Percentiles rank a stretch among this genome's conserved stretches.
Evolutionary conservation across 2,329 filamentous ascomycete species (phyloP).

Genomic region (Colletotrichum higginsianum): DNA sequence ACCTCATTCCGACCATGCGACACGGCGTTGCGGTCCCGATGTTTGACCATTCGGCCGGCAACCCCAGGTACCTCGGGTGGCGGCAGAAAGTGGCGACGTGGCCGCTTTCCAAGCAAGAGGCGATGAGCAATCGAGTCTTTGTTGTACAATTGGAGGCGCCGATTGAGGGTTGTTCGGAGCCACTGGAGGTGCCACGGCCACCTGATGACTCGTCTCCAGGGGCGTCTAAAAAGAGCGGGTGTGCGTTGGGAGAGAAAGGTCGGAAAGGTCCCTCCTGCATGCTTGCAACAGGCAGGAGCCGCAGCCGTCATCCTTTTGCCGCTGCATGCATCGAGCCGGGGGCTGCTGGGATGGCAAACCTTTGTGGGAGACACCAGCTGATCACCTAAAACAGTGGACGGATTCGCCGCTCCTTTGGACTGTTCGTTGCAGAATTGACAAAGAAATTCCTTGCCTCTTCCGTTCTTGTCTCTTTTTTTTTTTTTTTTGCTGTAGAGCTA

Average conservation of each 20-base stretch:
- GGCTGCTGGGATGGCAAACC: constrained; percentile 15
- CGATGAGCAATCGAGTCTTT: constrained; percentile 27
- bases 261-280: neutral
- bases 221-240: neutral
- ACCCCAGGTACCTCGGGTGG: constrained; percentile 45
- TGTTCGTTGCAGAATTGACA: constrained; percentile 31
- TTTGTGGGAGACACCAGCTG: neutral
- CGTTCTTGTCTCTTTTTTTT: constrained; percentile 15
- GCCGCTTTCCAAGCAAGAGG: constrained; percentile 48
- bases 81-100: constrained; percentile 52
- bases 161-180: neutral
- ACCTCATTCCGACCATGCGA: constrained; percentile 47
- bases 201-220: constrained; percentile 32
- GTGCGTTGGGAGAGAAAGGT: constrained; percentile 1
- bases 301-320: constrained; percentile 32
- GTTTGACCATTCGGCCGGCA: constrained; percentile 39
- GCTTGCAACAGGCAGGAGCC: constrained; percentile 33
- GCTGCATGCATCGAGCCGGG: constrained; percentile 33
- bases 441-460: constrained; percentile 31
- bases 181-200: neutral
- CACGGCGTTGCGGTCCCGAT: constrained; percentile 49
- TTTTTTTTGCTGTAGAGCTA: constrained; percentile 23
- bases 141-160: constrained; percentile 19
- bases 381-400: constrained; percentile 6
- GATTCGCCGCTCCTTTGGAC: constrained; percentile 32